Evolutionary conservation across 2,329 filamentous ascomycete species (phyloP).

Genomic region (Curvularia eragrostidis): DNA sequence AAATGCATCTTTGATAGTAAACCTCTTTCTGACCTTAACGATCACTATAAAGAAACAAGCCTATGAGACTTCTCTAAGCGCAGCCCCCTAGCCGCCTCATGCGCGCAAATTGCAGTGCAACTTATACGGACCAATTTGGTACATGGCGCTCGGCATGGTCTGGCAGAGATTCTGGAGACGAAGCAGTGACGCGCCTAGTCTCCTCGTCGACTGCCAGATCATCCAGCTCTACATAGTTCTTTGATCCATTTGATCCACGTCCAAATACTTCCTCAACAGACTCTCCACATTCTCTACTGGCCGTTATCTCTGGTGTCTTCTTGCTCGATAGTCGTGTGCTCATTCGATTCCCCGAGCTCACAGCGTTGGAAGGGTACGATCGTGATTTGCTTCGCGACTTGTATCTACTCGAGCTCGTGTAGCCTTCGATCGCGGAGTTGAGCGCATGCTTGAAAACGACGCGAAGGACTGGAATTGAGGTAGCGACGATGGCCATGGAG

Average conservation of each 20-base stretch:
- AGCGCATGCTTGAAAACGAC: slow-evolving; percentile 20
- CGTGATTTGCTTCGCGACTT: slow-evolving; percentile 5
- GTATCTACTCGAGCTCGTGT: slow-evolving; percentile 4
- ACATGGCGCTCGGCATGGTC: slow-evolving; percentile 6
- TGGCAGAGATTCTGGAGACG: slow-evolving; percentile 5
- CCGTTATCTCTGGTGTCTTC: slow-evolving; percentile 4
- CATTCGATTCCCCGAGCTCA: slow-evolving; percentile 7
- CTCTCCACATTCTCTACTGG: slow-evolving; percentile 4
- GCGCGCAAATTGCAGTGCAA: slow-evolving; percentile 2
- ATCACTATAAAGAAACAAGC: slow-evolving; percentile 1
- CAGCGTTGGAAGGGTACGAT: slow-evolving; percentile 9
- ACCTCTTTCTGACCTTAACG: neutral
- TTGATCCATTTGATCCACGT: slow-evolving; percentile 5
- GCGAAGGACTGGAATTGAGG: slow-evolving; percentile 21
- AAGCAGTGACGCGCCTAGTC: slow-evolving; percentile 6
- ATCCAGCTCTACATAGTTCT: slow-evolving; percentile 10
- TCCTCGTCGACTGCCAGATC: slow-evolving; percentile 11
- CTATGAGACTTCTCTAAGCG: neutral
- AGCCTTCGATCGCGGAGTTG: slow-evolving; percentile 18
- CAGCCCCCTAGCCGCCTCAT: slow-evolving; percentile 1
- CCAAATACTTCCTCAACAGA: slow-evolving; percentile 8
- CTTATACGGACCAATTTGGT: slow-evolving; percentile 5
- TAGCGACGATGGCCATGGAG: slow-evolving; percentile 20
- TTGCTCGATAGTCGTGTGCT: slow-evolving; percentile 6
- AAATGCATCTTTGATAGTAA: neutral